Conservation (phyloP, 768 basidiomycete genomes). For the Obba rivulosa region DNA sequence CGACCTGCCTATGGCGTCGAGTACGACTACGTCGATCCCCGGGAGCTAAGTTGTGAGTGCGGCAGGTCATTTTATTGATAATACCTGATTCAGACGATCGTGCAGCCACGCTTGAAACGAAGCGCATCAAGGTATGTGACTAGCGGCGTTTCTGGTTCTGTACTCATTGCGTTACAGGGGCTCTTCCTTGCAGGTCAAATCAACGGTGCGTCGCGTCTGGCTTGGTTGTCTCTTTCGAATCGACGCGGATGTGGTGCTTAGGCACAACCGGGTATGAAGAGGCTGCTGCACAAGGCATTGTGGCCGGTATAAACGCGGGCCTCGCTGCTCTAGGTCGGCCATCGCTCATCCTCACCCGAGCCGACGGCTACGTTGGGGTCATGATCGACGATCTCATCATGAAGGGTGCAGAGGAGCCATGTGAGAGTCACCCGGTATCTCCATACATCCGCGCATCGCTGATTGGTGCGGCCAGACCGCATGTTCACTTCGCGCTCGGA, state of each 20-base stretch:
- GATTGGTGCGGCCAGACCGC: slow-evolving; percentile 48
- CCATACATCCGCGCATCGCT: background rate
- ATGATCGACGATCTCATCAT: slow-evolving; percentile 90
- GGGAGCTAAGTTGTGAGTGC: slow-evolving; percentile 66
- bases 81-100: background rate
- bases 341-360: slow-evolving; percentile 67
- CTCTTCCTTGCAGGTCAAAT: slow-evolving; percentile 89
- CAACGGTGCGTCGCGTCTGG: slow-evolving; percentile 44
- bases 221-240: background rate
- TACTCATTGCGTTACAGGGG: slow-evolving; percentile 38
- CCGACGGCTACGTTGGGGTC: slow-evolving; percentile 83
- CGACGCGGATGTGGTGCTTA: slow-evolving; percentile 14
- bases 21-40: slow-evolving; percentile 86
- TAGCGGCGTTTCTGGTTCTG: background rate
- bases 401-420: slow-evolving; percentile 89
- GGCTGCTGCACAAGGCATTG: slow-evolving; percentile 84
- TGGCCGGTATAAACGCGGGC: slow-evolving; percentile 88
- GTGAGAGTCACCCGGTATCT: slow-evolving; percentile 36
- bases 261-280: slow-evolving; percentile 94
- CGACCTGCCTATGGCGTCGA: slow-evolving; percentile 89
- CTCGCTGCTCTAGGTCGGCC: slow-evolving; percentile 51
- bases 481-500: slow-evolving; percentile 94
- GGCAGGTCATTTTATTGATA: background rate
- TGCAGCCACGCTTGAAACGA: slow-evolving; percentile 78
- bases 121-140: slow-evolving; percentile 57